Percentiles rank a stretch among this genome's conserved stretches.
phyloP scores from a whole-genome alignment of 257 asterid genomes.

The Forsythia suspensa region DNA sequence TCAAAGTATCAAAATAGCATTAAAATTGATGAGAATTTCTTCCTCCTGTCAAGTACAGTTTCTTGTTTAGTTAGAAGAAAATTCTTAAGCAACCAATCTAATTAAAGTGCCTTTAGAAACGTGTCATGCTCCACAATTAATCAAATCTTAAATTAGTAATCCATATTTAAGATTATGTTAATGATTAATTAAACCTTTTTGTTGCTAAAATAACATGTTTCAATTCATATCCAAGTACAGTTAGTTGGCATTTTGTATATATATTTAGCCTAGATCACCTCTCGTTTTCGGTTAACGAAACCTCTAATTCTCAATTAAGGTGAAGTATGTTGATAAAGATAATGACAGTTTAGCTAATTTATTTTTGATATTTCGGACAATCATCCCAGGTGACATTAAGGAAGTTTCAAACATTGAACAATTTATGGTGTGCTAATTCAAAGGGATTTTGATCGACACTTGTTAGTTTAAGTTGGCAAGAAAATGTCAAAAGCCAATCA shows the following conservation, averaged over 20 bases:
- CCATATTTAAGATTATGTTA: constrained; percentile 33
- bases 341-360: constrained; percentile 56
- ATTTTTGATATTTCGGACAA: neutral
- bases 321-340: constrained; percentile 49
- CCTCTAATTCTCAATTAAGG: constrained; percentile 37
- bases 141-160: constrained; percentile 43
- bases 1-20: neutral
- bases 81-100: constrained; percentile 24
- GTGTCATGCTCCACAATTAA: constrained; percentile 35
- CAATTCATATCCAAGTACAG: constrained; percentile 35
- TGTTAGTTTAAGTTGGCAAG: constrained; percentile 24
- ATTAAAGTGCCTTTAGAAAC: constrained; percentile 18
- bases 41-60: constrained; percentile 10
- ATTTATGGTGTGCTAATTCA: neutral
- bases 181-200: constrained; percentile 33
- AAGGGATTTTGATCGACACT: neutral
- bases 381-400: neutral
- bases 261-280: constrained; percentile 43
- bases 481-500: neutral
- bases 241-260: constrained; percentile 57
- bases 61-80: constrained; percentile 11
- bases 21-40: neutral
- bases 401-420: neutral
- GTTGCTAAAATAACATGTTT: constrained; percentile 21
- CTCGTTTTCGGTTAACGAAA: constrained; percentile 52